A percentile compares a stretch with the other conserved stretches of the same genome.
These are phyloP conservation scores for Hirschfeldia incana DNA, from an alignment of 345 rosid genomes.

Conservation along the genomic window DNA sequence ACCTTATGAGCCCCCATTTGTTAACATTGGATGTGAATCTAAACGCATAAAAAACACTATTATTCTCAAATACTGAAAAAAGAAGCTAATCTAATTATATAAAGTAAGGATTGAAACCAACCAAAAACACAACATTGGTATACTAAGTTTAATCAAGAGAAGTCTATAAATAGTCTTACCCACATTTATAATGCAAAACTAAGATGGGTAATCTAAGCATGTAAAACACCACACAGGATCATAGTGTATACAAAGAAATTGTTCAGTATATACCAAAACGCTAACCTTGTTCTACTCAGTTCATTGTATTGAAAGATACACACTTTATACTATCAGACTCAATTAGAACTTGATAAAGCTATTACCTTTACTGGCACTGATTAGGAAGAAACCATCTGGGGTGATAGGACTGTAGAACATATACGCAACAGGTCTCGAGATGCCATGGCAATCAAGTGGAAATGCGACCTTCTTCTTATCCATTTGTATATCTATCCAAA, in stretches of 20 bases:
- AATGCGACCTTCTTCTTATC: slow-evolving; percentile 71
- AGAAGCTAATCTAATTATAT: too few relatives aligned
- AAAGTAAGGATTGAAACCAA: too few relatives aligned
- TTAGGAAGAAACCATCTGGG: slow-evolving; percentile 80
- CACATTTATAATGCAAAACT: too few relatives aligned
- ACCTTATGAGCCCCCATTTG: slow-evolving; percentile 99
- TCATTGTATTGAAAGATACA: too few relatives aligned
- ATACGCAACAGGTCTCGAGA: slow-evolving; percentile 83
- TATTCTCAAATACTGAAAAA: not conserved
- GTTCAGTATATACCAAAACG: not conserved
- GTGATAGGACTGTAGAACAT: slow-evolving; percentile 71
- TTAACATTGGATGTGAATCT: slow-evolving; percentile 97
- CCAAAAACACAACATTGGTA: too few relatives aligned
- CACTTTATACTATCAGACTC: too few relatives aligned
- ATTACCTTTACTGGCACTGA: slow-evolving; percentile 79
- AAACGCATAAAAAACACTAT: slow-evolving; percentile 9
- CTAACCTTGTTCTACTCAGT: not conserved
- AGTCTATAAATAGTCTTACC: too few relatives aligned
- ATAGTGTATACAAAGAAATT: too few relatives aligned
- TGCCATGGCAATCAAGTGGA: slow-evolving; percentile 82
- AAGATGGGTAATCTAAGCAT: too few relatives aligned
- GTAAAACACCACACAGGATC: too few relatives aligned
- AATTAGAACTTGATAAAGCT: not conserved
- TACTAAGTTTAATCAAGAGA: too few relatives aligned
- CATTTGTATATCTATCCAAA: slow-evolving; percentile 27